Evolutionary conservation across 352 stramenopile genomes (phyloP).

Genomic region (Proteromonas lacertae): DNA sequence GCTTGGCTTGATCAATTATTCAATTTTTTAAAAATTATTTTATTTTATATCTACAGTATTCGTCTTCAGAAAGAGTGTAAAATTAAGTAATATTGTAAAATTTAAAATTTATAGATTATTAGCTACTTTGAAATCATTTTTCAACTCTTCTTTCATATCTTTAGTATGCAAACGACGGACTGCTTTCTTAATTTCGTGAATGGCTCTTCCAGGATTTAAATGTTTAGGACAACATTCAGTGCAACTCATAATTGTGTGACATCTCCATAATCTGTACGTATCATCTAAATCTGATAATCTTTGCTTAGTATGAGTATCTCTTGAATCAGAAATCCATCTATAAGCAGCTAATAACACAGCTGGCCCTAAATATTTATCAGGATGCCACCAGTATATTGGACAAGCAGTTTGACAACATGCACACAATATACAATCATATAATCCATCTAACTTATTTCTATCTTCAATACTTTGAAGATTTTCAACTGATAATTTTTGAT

Average conservation of each 20-base stretch:
- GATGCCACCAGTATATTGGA: conserved; percentile 97
- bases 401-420: conserved; percentile 92
- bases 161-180: too few species aligned
- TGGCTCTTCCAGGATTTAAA: conserved; percentile 88
- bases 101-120: too few species aligned
- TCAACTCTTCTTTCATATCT: too few species aligned
- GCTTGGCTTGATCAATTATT: too few species aligned
- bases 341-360: conserved; percentile 56
- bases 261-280: conserved; percentile 92
- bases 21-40: too few species aligned
- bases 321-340: conserved; percentile 92
- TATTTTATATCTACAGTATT: too few species aligned
- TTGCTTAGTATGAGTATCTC: conserved; percentile 78
- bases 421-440: conserved; percentile 99
- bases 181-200: conserved; percentile 86
- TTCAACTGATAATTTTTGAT: conserved; percentile 13
- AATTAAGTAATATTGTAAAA: too few species aligned
- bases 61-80: too few species aligned
- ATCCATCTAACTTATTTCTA: conserved; percentile 92
- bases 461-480: conserved; percentile 58
- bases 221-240: conserved; percentile 95
- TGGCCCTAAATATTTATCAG: conserved; percentile 31
- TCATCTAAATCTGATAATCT: conserved; percentile 74
- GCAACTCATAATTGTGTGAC: conserved; percentile 99
- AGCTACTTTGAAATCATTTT: too few species aligned